A percentile compares a stretch with the other conserved stretches of the same genome.
Conservation (phyloP, 176 grass and related monocot species). For the Oryza glumipatula region DNA sequence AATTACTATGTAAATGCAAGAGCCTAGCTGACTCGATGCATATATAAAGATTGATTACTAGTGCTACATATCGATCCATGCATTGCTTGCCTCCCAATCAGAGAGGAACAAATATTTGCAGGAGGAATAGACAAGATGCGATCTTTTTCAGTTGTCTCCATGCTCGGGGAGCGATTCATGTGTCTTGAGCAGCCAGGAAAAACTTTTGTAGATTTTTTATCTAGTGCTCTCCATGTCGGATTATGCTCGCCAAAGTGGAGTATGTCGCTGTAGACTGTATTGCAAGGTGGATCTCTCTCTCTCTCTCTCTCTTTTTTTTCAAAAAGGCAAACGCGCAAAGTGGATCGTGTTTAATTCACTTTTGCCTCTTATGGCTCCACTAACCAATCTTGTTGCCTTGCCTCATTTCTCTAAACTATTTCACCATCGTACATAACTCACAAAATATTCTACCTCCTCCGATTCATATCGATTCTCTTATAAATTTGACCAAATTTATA, state of each 20-base stretch:
- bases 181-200: background rate
- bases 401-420: background rate
- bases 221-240: constrained; percentile 40
- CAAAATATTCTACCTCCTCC: too few relatives aligned
- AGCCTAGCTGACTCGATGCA: background rate
- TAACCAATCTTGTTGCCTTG: background rate
- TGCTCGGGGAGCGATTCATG: constrained; percentile 15
- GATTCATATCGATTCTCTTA: too few relatives aligned
- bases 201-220: constrained; percentile 23
- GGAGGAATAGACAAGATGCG: background rate
- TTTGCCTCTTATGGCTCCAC: background rate
- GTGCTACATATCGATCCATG: background rate
- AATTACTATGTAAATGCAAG: too few relatives aligned
- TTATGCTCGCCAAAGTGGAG: constrained; percentile 24
- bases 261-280: background rate
- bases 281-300: background rate
- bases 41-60: background rate
- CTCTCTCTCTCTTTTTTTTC: background rate
- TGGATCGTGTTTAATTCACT: background rate
- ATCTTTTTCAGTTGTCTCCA: background rate
- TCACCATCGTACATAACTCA: background rate
- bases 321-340: background rate
- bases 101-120: background rate
- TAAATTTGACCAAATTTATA: too few relatives aligned
- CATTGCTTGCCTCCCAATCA: background rate